Base-by-base conservation (phyloP, 768 basidiomycete genomes). In the Leucosporidium creatinivorum region DNA sequence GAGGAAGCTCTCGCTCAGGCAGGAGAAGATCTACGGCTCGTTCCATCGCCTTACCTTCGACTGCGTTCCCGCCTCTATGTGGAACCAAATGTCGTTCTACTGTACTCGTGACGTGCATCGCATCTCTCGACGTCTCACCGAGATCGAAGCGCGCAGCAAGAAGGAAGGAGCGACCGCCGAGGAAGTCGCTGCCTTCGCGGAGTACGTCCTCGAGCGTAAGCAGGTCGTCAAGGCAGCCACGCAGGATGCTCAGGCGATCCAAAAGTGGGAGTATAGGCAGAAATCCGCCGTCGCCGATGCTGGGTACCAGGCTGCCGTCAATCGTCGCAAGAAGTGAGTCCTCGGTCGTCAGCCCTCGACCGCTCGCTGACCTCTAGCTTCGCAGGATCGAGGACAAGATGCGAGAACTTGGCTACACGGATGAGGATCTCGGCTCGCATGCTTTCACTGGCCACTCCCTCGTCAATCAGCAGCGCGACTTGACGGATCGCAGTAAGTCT, bases 351-450 rank as follows among this genome's bases (percentile, higher is more conserved):
- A 55, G 23, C 31, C 5, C 28, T 19, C 4, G 3, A 49, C 23
- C 28, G 4, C 7, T 7, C 4, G 3, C 26, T 36, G 26, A 59
- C 48, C 21, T 48, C 25, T 10, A n/a, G 21, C 1, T 17, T n/a
- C 33, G 19, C 59, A 69, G 68, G 25, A 63, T 70, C 65, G 25
- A 56, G 15, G 54, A 17, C 21, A 70, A 63, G 21, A 58, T 70
- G 3, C 21, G 30, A 17, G 56, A 55, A 10, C 60, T 66, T 6
- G 69, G 69, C 10, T 70, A 70, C 39, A 56, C 36, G 0, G 23
- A 30, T 0, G 9, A n/a, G 1, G 69, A 68, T 54, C 33, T 52
- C 21, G 21, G 7, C 26, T 5, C 31, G 57, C 44, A 12, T 31
- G 7, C n/a, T 1, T 26, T n/a, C 28, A n/a, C 47, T 33, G 0